Base-by-base conservation (phyloP, 257 asterid genomes). In the Penstemon barbatus region DNA sequence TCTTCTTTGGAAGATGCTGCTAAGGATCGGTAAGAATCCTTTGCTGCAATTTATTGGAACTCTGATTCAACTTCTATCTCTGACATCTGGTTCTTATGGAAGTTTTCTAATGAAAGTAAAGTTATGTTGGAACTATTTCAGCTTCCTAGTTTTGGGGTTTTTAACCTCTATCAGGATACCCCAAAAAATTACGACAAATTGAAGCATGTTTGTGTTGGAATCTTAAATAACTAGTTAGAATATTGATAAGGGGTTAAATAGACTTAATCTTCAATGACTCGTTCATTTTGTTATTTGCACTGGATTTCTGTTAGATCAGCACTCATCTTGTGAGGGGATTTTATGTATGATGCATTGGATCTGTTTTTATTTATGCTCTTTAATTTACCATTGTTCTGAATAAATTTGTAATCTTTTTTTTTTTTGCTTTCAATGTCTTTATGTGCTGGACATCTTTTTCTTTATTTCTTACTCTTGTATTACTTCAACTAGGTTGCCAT, bases 11-110 rank as follows among this genome's bases (percentile, higher is more conserved):
- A 85, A 71, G 93, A 79, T 64, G 81, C 71, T 68, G 68, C 84
- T 38, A 81, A 76, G 82, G 96, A 91, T 50, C 75, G 90, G 97
- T 89, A 75, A 73, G 88, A 63, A 68, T 15, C 10, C 13, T 53
- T 59, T 50, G 18, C 39, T 74, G 43, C 50, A 57, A 13, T 50
- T 65, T 36, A 51, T 49, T 19, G 19, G 43, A 12, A 3, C 11
- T 57, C 12, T 38, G 8, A 39, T 58, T 33, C 5, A 41, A 4
- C 63, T 10, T 58, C 55, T 46, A 46, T 72, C 12, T 67, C 38
- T 37, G 19, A 6, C 8, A 8, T 49, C 59, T 19, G 36, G 44
- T 65, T 18, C 9, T 57, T 65, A 33, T 40, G 58, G 5, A 15
- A 51, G 5, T 8, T 7, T 65, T 51, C 19, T 43, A 50, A 51